Evolutionary conservation across 2,329 filamentous ascomycete species (phyloP).

Genomic region (Macroventuria anomochaeta): DNA sequence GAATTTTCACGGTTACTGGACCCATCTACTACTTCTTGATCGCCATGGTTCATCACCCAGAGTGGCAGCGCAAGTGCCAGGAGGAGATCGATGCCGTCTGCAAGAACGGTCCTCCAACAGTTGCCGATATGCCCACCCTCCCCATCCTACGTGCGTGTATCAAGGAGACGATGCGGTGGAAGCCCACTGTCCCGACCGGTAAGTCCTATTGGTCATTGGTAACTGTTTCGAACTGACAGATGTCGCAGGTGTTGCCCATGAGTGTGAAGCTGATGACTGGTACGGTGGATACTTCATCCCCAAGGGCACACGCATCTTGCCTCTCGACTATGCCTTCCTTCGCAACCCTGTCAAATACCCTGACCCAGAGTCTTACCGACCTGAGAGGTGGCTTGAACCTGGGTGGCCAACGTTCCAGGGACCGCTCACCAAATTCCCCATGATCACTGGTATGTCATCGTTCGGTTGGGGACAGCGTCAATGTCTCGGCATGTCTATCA

Average conservation of each 20-base stretch:
- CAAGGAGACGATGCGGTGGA: slow-evolving; percentile 55
- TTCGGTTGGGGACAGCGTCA: slow-evolving; percentile 70
- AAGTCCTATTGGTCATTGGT: slow-evolving; percentile 16
- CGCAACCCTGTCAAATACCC: slow-evolving; percentile 64
- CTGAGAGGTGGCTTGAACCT: slow-evolving; percentile 68
- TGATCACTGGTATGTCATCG: slow-evolving; percentile 68
- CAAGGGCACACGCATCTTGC: slow-evolving; percentile 53
- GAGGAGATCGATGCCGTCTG: slow-evolving; percentile 43
- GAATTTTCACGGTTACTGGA: slow-evolving; percentile 49
- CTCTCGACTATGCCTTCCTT: slow-evolving; percentile 47
- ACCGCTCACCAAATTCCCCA: slow-evolving; percentile 68
- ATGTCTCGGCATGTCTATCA: slow-evolving; percentile 68
- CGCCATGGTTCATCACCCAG: slow-evolving; percentile 46
- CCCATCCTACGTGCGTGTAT: slow-evolving; percentile 56
- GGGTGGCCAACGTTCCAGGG: slow-evolving; percentile 69
- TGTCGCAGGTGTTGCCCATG: slow-evolving; percentile 56
- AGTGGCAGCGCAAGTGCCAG: slow-evolving; percentile 46
- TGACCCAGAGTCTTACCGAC: slow-evolving; percentile 67
- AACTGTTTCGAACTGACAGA: not conserved
- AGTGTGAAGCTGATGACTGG: slow-evolving; percentile 59
- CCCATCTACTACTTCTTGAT: slow-evolving; percentile 49
- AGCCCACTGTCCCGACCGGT: slow-evolving; percentile 55
- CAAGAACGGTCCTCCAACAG: slow-evolving; percentile 34
- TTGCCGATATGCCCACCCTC: slow-evolving; percentile 51
- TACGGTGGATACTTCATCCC: slow-evolving; percentile 58